A percentile compares a stretch with the other conserved stretches of the same genome.
Evolutionary conservation across 441 rosid genomes (phyloP).

Genomic region (Eruca vesicaria): DNA sequence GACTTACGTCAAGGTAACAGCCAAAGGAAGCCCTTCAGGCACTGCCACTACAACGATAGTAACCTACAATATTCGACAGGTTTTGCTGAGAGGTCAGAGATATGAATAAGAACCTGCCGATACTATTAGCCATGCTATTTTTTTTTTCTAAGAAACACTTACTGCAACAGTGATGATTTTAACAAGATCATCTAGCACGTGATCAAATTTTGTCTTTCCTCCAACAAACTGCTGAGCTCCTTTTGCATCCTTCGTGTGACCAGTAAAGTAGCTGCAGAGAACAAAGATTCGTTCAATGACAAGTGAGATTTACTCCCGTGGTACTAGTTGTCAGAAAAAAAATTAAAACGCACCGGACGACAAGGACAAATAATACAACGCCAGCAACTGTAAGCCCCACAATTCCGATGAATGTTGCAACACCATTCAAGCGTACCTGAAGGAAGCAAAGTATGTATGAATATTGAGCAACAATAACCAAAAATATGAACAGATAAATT

Average conservation of each 20-base stretch:
- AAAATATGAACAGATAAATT: not conserved
- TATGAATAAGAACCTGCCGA: constrained; percentile 4
- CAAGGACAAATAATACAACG: constrained; percentile 72
- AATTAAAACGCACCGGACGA: constrained; percentile 57
- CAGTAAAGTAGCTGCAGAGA: constrained; percentile 71
- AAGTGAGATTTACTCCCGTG: constrained; percentile 9
- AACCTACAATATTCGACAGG: constrained; percentile 53
- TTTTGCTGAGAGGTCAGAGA: constrained; percentile 17
- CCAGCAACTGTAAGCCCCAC: constrained; percentile 92
- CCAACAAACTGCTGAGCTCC: constrained; percentile 52
- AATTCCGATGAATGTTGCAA: constrained; percentile 47
- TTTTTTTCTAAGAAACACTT: constrained; percentile 32
- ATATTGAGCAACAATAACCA: constrained; percentile 5
- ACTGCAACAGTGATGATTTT: constrained; percentile 89
- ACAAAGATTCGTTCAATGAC: constrained; percentile 20
- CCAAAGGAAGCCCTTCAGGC: constrained; percentile 98
- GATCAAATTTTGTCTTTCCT: constrained; percentile 61
- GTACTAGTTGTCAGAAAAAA: constrained; percentile 7
- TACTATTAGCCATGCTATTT: constrained; percentile 11
- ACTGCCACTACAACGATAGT: constrained; percentile 99
- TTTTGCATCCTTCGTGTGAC: constrained; percentile 51
- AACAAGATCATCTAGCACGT: constrained; percentile 69
- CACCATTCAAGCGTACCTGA: constrained; percentile 80
- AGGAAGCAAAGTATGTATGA: constrained; percentile 6
- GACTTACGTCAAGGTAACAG: constrained; percentile 94